Percentiles rank a stretch among this genome's conserved stretches.
phyloP scores from a whole-genome alignment of 805 yeast genomes.

The Sporopachydermia lactativora region DNA sequence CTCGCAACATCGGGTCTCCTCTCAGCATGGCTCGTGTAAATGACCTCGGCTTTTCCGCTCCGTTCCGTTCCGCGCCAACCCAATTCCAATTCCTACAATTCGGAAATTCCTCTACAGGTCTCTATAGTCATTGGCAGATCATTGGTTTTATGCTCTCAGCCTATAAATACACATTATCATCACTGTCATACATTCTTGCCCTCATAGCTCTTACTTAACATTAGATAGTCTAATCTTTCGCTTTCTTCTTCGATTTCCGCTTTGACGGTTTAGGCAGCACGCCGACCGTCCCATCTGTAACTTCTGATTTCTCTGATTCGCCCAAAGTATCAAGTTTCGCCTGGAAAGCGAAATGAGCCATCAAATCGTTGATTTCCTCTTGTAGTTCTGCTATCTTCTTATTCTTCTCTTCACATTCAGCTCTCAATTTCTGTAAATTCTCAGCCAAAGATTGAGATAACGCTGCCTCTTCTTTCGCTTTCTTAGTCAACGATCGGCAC shows the following conservation, averaged over 20 bases:
- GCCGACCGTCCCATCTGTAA: not conserved
- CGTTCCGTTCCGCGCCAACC: too few species aligned
- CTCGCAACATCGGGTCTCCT: too few species aligned
- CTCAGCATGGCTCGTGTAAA: too few species aligned
- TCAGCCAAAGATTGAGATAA: slow-evolving; percentile 9
- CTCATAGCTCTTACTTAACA: too few species aligned
- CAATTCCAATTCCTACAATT: too few species aligned
- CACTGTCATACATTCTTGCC: too few species aligned
- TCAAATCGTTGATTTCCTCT: slow-evolving; percentile 16
- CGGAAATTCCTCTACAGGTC: too few species aligned
- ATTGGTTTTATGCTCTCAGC: too few species aligned
- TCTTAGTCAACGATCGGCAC: slow-evolving; percentile 8
- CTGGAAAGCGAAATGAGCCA: slow-evolving; percentile 11
- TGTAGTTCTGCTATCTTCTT: slow-evolving; percentile 16
- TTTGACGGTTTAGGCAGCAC: not conserved
- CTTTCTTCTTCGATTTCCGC: not conserved
- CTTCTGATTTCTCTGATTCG: not conserved
- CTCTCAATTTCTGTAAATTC: slow-evolving; percentile 24
- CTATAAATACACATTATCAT: too few species aligned
- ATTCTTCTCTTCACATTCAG: slow-evolving; percentile 13
- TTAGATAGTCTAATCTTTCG: too few species aligned
- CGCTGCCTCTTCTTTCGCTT: slow-evolving; percentile 4
- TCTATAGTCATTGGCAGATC: too few species aligned
- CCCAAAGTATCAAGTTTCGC: slow-evolving; percentile 11
- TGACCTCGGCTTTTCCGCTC: too few species aligned